These are phyloP conservation scores for Sphaerobolus stellatus DNA, from an alignment of 1,284 basidiomycete genomes.

Conservation along the genomic window DNA sequence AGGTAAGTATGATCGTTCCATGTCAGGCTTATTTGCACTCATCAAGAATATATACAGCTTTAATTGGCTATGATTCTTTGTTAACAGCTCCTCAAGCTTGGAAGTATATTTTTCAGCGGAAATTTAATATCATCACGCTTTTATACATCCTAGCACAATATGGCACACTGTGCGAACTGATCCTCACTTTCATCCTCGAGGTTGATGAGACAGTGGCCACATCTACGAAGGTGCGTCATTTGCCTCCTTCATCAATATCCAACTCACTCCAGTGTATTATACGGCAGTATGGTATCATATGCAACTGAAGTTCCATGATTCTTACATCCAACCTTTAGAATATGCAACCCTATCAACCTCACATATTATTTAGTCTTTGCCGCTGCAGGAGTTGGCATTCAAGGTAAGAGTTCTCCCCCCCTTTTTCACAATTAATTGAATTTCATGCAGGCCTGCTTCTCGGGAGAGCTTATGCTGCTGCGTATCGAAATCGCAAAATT, in stretches of 20 bases:
- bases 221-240: too few relatives aligned
- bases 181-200: too few relatives aligned
- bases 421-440: background rate
- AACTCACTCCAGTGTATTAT: too few relatives aligned
- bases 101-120: background rate
- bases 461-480: background rate
- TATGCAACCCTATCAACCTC: background rate
- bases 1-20: too few relatives aligned
- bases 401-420: background rate
- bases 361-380: background rate
- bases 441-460: background rate
- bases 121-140: background rate
- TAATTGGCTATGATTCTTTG: background rate
- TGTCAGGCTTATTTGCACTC: too few relatives aligned
- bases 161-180: background rate
- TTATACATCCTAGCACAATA: background rate
- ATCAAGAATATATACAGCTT: too few relatives aligned
- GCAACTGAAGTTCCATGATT: background rate
- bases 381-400: background rate
- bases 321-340: background rate
- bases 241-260: too few relatives aligned
- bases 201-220: too few relatives aligned
- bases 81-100: background rate
- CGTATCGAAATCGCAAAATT: background rate
- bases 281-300: too few relatives aligned